Base-by-base conservation (phyloP, 768 basidiomycete genomes). In the Pholiota conissans region DNA sequence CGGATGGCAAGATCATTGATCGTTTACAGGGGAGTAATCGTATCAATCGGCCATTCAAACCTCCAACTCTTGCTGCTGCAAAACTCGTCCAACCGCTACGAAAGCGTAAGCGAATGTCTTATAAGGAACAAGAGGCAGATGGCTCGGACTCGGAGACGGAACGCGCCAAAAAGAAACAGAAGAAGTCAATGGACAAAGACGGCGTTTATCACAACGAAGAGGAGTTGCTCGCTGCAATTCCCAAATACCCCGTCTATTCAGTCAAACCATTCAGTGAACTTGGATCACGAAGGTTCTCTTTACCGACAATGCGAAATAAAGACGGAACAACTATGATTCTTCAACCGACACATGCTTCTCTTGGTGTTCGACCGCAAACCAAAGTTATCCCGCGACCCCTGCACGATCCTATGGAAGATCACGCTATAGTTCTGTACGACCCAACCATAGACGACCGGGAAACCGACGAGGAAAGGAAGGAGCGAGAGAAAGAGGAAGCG, bases 351-450 rank as follows among this genome's bases (percentile, higher is more conserved):
- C 85, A 91, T 64, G 78, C 81, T 2, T 86, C 94, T 10, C 84
- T 99, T 4, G 97, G 97, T 26, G 87, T 91, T 53, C 85, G 95
- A 11, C 89, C 92, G 0, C 87, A 84, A 56, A 80, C 88, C 0
- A 90, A 84, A 63, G 74, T 97, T 57, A 82, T 90, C 49, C 97
- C 97, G 16, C 82, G 95, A 20, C 97, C 97, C 5, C 76, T 98
- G n/a, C 90, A 95, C 65, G 94, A 99, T 69, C 97, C 95, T 1
- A 95, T 99, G 91, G 86, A 91, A 49, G 95, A 98, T 65, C 95
- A 98, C 72, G 95, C 96, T 0, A 97, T 99, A 59, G 96, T 99
- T 2, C 74, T 98, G 13, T 99, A 93, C 69, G 97, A 98, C 66
- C 97, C 97, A 0, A 98, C 97, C 0, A 86, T 96, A 47, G 95